These are phyloP conservation scores for Penicillium sp. DNA, from an alignment of 2,329 filamentous ascomycete species.

Conservation along the genomic window DNA sequence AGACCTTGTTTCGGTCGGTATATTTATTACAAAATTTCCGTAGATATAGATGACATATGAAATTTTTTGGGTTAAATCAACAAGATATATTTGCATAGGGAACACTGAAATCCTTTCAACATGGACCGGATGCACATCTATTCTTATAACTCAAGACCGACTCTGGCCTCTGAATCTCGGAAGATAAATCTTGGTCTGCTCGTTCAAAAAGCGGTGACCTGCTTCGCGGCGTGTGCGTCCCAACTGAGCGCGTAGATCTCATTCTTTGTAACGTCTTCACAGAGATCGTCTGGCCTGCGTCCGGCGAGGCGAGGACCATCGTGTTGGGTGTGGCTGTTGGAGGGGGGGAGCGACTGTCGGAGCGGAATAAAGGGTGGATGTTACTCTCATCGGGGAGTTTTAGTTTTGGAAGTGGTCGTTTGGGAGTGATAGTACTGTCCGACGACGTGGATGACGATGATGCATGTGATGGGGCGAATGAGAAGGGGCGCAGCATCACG, in stretches of 20 bases:
- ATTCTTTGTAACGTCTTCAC: conserved; percentile 43
- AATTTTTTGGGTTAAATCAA: neutral
- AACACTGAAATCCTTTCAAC: neutral
- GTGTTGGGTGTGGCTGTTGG: conserved; percentile 58
- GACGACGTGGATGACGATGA: conserved; percentile 25
- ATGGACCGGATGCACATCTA: neutral
- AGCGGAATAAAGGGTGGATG: conserved; percentile 64
- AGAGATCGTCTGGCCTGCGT: conserved; percentile 58
- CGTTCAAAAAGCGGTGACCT: conserved; percentile 26
- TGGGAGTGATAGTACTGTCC: conserved; percentile 17
- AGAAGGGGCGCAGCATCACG: conserved; percentile 26
- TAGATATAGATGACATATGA: neutral
- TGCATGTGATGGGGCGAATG: conserved; percentile 25
- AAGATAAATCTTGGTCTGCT: conserved; percentile 17
- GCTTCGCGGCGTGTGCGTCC: conserved; percentile 28
- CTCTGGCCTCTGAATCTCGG: conserved; percentile 14
- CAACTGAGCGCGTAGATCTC: conserved; percentile 39
- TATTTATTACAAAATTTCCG: neutral
- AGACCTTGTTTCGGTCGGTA: neutral
- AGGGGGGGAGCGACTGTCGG: conserved; percentile 58
- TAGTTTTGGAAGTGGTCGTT: conserved; percentile 26
- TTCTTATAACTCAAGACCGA: neutral
- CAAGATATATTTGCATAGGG: neutral
- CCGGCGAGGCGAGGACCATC: conserved; percentile 59
- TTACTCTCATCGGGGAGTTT: conserved; percentile 51